Conservation (phyloP, 202 grass and related monocot species). For the Panicum hallii region DNA sequence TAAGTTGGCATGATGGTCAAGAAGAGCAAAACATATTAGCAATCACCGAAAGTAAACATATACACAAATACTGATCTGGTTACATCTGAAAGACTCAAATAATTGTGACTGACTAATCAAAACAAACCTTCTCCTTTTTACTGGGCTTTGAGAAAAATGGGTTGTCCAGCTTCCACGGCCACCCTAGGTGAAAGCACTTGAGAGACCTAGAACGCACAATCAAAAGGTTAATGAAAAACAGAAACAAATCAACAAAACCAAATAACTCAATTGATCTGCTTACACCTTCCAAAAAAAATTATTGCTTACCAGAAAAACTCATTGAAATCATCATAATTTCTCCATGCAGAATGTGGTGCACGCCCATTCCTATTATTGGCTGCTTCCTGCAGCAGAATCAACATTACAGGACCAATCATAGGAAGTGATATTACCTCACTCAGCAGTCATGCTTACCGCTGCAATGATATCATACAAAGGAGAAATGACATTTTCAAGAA, state of each 20-base stretch:
- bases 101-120: slow-evolving; percentile 33
- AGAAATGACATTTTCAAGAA: slow-evolving; percentile 90
- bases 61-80: neutral
- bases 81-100: slow-evolving; percentile 37
- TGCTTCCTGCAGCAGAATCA: slow-evolving; percentile 79
- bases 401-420: slow-evolving; percentile 28
- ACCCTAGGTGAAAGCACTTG: slow-evolving; percentile 66
- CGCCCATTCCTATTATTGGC: slow-evolving; percentile 73
- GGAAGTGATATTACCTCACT: slow-evolving; percentile 19
- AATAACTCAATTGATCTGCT: slow-evolving; percentile 8
- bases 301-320: slow-evolving; percentile 84
- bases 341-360: slow-evolving; percentile 93
- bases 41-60: slow-evolving; percentile 12
- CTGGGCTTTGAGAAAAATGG: slow-evolving; percentile 80
- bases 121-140: slow-evolving; percentile 62
- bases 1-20: slow-evolving; percentile 10
- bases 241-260: slow-evolving; percentile 16
- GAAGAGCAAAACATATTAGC: slow-evolving; percentile 20
- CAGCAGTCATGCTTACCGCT: slow-evolving; percentile 62
- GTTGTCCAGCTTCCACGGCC: slow-evolving; percentile 76
- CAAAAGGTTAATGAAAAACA: slow-evolving; percentile 43
- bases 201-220: slow-evolving; percentile 58
- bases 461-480: slow-evolving; percentile 81
- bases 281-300: slow-evolving; percentile 37
- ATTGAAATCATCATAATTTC: slow-evolving; percentile 99